Percentiles rank a stretch among this genome's conserved stretches.
Evolutionary conservation across 2,329 filamentous ascomycete species (phyloP).

Genomic region (Apiospora pterosperma): DNA sequence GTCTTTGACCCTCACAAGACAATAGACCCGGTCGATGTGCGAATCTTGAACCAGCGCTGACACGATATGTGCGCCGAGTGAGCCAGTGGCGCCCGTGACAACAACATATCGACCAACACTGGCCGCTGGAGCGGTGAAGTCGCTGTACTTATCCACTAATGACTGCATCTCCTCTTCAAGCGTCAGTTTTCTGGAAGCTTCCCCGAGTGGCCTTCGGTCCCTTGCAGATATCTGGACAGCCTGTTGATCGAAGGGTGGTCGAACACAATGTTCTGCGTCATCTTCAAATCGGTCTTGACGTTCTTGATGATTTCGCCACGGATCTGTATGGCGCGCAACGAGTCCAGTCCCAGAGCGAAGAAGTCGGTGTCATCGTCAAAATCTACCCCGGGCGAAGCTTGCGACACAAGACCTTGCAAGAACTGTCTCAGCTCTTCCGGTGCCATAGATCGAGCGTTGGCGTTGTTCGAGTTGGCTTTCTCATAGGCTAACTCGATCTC

Average conservation of each 20-base stretch:
- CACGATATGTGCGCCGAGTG: constrained; percentile 58
- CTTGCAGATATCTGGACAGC: constrained; percentile 41
- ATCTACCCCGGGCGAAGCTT: constrained; percentile 21
- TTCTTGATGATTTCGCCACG: constrained; percentile 48
- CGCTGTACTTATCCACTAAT: constrained; percentile 42
- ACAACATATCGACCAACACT: constrained; percentile 27
- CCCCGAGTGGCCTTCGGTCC: constrained; percentile 37
- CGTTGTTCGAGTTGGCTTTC: constrained; percentile 18
- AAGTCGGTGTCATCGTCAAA: constrained; percentile 47
- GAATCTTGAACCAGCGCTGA: constrained; percentile 56
- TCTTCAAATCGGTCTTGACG: constrained; percentile 42
- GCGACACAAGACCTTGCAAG: constrained; percentile 26
- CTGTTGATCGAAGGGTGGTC: constrained; percentile 48
- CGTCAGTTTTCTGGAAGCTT: constrained; percentile 22
- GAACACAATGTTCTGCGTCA: constrained; percentile 57
- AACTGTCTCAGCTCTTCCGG: constrained; percentile 18
- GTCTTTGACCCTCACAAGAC: constrained; percentile 43
- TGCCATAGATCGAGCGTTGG: constrained; percentile 9
- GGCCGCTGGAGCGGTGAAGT: constrained; percentile 25
- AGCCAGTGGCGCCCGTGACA: constrained; percentile 64
- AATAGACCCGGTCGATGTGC: constrained; percentile 50
- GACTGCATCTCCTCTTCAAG: constrained; percentile 39
- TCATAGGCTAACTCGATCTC: constrained; percentile 40
- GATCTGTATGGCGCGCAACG: constrained; percentile 54
- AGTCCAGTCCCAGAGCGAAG: constrained; percentile 56